These are phyloP conservation scores for Sapria himalayana DNA, from an alignment of 345 rosid species.

Conservation along the genomic window DNA sequence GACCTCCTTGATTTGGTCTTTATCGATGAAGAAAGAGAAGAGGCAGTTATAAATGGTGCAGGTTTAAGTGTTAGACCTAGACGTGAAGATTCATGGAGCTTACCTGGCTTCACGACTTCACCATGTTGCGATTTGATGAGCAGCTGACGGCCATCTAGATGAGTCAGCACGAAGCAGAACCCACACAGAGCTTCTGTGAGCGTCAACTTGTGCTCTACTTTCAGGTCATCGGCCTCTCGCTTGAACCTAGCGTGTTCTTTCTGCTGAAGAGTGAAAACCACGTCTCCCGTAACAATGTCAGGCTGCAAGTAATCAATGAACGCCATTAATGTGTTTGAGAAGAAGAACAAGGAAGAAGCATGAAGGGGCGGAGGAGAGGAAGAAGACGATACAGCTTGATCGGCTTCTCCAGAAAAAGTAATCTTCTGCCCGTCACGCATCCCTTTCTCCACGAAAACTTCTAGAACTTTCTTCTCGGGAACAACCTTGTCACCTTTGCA, in stretches of 20 bases:
- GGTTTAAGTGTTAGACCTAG: neutral
- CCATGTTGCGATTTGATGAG: constrained; percentile 59
- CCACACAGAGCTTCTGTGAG: constrained; percentile 63
- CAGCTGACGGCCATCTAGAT: constrained; percentile 55
- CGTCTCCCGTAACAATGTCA: constrained; percentile 24
- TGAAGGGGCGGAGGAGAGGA: too few species aligned
- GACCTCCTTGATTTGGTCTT: constrained; percentile 47
- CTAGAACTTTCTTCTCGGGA: constrained; percentile 22
- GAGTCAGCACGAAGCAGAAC: constrained; percentile 45
- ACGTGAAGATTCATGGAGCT: neutral
- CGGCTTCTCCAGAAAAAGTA: constrained; percentile 24
- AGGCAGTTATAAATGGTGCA: neutral
- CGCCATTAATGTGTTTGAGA: too few species aligned
- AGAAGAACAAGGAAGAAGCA: too few species aligned
- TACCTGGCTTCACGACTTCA: constrained; percentile 58
- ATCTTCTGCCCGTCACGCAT: constrained; percentile 22
- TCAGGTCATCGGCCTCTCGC: constrained; percentile 55
- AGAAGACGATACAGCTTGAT: constrained; percentile 19
- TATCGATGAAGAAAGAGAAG: neutral
- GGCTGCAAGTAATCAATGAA: constrained; percentile 21
- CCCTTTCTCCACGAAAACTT: constrained; percentile 22
- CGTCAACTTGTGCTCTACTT: constrained; percentile 50
- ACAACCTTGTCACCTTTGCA: constrained; percentile 26
- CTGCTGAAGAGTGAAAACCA: constrained; percentile 45
- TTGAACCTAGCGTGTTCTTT: constrained; percentile 49